Base-by-base conservation (phyloP, 305 asterid genomes). In the Fraxinus sp. region DNA sequence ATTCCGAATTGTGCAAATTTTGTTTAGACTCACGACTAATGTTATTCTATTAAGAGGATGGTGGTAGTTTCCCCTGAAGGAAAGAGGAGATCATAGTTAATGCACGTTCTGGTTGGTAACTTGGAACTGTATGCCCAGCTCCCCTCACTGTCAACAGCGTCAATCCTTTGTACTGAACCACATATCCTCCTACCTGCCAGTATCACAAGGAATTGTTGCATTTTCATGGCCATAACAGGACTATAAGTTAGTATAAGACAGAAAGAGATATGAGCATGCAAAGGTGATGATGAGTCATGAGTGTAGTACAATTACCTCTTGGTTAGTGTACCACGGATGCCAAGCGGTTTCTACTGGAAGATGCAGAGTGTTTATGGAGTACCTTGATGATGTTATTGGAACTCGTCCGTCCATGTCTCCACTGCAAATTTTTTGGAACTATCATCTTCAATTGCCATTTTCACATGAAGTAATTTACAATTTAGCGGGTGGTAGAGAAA, bases 101-200 rank as follows among this genome's bases (percentile, higher is more conserved):
- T 0, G 90, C 90, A 70, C 91, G 87, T n/a, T 83, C 85, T 83
- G 89, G 92, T 77, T 89, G 87, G 83, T 86, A 86, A 77, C 86
- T 87, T 0, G 90, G 89, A 68, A 88, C 91, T n/a, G 66, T 71
- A 81, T 88, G 91, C n/a, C 91, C 92, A 0, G 88, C 90, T 66
- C 88, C 90, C 82, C 91, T 90, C 43, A 90, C 91, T 26, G 88
- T 89, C 68, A 79, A 86, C n/a, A 88, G 84, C 39, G 83, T 75
- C 85, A 89, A 33, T 71, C 87, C 89, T 81, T 80, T 59, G 81
- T 89, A 89, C 55, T 76, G 85, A 18, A 79, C 91, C 9, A 85
- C 87, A 28, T 88, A 88, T 68, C 91, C 90, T 86, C 91, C 91
- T 26, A 88, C 91, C 89, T 89, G 85, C 49, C 68, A 79, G 32